Evolutionary conservation across 148 eudicot genomes (phyloP).

Genomic region (Arbutus unedo): DNA sequence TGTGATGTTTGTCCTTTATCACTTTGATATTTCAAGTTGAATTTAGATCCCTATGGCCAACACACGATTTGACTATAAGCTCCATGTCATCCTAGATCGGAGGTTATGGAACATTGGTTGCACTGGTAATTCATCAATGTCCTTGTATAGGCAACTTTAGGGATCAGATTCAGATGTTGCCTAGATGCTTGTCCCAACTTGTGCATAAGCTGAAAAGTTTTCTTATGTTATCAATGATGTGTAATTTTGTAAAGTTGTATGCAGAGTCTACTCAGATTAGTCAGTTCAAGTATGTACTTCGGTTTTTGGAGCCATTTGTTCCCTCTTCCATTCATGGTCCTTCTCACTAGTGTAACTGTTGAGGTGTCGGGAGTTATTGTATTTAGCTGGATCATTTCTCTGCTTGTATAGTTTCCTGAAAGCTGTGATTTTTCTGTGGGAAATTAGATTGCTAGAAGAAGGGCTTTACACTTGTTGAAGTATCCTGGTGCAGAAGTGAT

Average conservation of each 20-base stretch:
- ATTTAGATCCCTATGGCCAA: too few species aligned
- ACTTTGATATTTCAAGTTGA: too few species aligned
- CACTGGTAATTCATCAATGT: too few species aligned
- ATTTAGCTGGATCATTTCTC: neutral
- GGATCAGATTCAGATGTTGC: neutral
- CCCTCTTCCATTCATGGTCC: neutral
- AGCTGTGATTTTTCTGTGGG: neutral
- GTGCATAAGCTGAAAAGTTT: neutral
- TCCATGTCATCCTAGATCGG: too few species aligned
- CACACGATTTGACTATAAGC: too few species aligned
- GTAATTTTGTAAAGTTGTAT: neutral
- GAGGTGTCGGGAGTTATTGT: neutral
- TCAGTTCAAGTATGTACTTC: neutral
- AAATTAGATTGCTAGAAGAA: constrained; percentile 73
- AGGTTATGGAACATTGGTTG: too few species aligned
- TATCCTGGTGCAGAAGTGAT: constrained; percentile 75
- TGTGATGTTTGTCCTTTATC: too few species aligned
- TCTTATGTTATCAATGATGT: neutral
- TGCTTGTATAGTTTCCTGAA: neutral
- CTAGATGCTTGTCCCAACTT: neutral
- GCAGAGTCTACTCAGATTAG: neutral
- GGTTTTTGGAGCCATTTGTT: constrained; percentile 2
- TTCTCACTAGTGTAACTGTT: neutral
- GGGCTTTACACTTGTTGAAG: constrained; percentile 47
- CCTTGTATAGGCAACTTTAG: neutral